phyloP scores from a whole-genome alignment of 139 green algal genomes.

The Edaphochlamys debaryana region DNA sequence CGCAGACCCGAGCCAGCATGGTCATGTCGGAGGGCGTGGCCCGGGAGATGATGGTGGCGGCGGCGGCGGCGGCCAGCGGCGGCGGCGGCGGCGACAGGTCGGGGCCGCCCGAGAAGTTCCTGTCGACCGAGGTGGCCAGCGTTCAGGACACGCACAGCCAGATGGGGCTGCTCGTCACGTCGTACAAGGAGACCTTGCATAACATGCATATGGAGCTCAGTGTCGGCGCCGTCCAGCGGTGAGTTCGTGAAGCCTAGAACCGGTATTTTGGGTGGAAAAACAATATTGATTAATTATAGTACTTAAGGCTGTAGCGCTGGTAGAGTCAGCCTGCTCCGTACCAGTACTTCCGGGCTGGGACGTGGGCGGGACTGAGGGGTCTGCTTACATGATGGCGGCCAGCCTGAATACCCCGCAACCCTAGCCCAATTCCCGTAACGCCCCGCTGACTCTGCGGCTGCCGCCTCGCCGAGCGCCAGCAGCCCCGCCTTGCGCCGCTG shows the following conservation, averaged over 20 bases:
- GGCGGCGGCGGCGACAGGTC: not conserved
- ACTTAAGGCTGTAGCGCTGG: too few species aligned
- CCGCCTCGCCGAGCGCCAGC: too few species aligned
- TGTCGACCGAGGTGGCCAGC: slow-evolving; percentile 25
- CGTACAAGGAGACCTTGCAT: slow-evolving; percentile 37
- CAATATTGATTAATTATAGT: too few species aligned
- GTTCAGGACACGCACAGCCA: slow-evolving; percentile 41
- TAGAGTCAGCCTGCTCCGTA: too few species aligned
- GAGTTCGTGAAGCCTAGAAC: too few species aligned
- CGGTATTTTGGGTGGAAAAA: not conserved
- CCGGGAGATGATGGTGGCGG: slow-evolving; percentile 36
- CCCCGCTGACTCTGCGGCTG: too few species aligned
- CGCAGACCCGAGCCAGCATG: not conserved
- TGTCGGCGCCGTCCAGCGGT: not conserved
- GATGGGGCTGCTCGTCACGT: slow-evolving; percentile 34
- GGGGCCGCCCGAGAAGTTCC: not conserved
- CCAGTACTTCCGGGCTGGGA: too few species aligned
- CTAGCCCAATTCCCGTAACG: too few species aligned
- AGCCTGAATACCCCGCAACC: too few species aligned
- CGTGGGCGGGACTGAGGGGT: too few species aligned
- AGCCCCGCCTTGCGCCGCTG: too few species aligned
- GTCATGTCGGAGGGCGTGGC: slow-evolving; percentile 5
- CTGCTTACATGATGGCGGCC: too few species aligned
- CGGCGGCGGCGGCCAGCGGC: not conserved
- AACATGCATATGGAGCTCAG: slow-evolving; percentile 44